Evolutionary conservation across 2,329 filamentous ascomycete genomes (phyloP).

Genomic region (Stromatinia cepivora): DNA sequence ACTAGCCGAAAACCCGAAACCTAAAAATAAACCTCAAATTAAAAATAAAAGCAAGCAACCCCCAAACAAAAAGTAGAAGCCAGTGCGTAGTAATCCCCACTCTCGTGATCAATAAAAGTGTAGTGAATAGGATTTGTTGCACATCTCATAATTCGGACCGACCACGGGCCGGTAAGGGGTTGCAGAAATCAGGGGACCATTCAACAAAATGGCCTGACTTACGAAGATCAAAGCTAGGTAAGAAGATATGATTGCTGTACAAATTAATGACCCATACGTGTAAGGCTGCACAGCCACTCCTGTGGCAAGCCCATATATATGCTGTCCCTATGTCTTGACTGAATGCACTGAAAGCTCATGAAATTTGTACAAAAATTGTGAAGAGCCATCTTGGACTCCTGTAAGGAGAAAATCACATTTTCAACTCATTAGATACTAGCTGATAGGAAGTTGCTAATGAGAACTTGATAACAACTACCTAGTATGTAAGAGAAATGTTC

Average conservation of each 20-base stretch:
- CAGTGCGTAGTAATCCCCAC: background rate
- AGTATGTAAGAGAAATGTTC: background rate
- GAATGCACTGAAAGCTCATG: background rate
- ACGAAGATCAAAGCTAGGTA: background rate
- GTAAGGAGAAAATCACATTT: background rate
- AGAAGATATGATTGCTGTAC: background rate
- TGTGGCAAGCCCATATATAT: background rate
- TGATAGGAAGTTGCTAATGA: background rate
- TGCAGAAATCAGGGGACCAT: background rate
- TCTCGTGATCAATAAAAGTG: background rate
- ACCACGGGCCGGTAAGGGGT: background rate
- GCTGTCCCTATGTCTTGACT: background rate
- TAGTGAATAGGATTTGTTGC: conserved; percentile 8
- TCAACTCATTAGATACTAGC: background rate
- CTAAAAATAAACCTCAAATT: too few relatives aligned
- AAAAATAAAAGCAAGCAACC: background rate
- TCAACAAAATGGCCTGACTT: background rate
- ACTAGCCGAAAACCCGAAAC: background rate
- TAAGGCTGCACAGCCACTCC: background rate
- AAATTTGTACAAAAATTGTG: background rate
- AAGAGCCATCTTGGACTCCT: background rate
- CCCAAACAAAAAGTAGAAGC: background rate
- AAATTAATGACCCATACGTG: background rate
- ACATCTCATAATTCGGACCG: conserved; percentile 14
- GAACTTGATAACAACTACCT: too few relatives aligned